Evolutionary conservation across 1,284 basidiomycete species (phyloP).

Genomic region (Ceratobasidium sp.): DNA sequence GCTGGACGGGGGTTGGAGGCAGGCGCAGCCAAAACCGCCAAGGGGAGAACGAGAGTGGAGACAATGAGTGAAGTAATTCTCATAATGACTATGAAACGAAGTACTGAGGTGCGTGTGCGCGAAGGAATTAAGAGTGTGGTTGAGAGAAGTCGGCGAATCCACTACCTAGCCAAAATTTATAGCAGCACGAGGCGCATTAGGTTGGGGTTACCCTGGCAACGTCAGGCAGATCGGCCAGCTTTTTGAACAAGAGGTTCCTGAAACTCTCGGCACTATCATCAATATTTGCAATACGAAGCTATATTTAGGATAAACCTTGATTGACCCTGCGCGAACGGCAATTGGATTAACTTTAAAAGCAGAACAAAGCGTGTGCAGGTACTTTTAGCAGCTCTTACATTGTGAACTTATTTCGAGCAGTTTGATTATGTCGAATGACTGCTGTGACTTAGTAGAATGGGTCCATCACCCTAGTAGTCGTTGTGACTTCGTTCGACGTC

Average conservation of each 20-base stretch:
- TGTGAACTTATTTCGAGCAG: too few species aligned
- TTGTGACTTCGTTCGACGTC: conserved; percentile 32
- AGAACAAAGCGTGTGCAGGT: not conserved
- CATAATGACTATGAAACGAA: not conserved
- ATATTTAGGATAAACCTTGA: not conserved
- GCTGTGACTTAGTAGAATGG: too few species aligned
- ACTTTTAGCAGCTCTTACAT: too few species aligned
- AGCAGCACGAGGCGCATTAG: not conserved
- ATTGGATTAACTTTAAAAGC: too few species aligned
- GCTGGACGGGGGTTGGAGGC: not conserved
- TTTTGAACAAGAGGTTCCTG: not conserved
- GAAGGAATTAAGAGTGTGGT: not conserved
- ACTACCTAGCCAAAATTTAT: not conserved
- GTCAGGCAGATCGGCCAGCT: not conserved
- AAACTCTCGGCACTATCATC: not conserved
- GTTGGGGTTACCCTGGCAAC: not conserved
- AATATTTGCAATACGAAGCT: not conserved
- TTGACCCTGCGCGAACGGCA: too few species aligned
- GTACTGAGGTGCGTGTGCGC: not conserved
- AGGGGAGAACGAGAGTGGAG: conserved; percentile 1
- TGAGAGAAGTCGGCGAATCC: not conserved
- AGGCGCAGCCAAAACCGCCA: not conserved
- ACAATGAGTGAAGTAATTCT: not conserved
- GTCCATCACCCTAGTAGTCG: conserved; percentile 3
- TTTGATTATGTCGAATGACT: too few species aligned